Percentiles rank a stretch among this genome's conserved stretches.
phyloP scores from a whole-genome alignment of 768 basidiomycete species.

The Tylopilus intermedius region DNA sequence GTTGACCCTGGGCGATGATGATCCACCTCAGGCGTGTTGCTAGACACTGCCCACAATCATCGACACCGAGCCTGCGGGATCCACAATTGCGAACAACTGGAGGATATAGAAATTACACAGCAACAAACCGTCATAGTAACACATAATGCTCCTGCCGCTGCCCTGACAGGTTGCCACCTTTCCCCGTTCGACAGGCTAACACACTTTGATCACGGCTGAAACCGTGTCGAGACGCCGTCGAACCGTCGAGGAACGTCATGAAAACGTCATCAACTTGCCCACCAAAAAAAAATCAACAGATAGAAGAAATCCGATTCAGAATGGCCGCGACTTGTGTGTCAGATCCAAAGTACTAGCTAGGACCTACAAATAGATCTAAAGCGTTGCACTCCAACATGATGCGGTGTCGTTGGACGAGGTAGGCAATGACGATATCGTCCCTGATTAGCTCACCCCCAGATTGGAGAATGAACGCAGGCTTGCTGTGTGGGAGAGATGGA shows the following conservation, averaged over 20 bases:
- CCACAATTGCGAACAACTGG: no score
- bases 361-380: slow-evolving; percentile 24
- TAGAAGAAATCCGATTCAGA: neutral
- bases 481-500: neutral
- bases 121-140: no score
- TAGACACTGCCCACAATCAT: no score
- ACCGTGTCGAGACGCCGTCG: neutral
- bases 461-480: slow-evolving; percentile 23
- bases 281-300: neutral
- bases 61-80: no score
- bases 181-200: neutral
- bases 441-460: slow-evolving; percentile 23
- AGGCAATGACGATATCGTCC: slow-evolving; percentile 28
- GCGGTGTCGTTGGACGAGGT: slow-evolving; percentile 26
- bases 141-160: no score
- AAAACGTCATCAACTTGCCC: neutral
- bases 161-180: no score
- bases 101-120: no score
- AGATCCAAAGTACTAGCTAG: slow-evolving; percentile 1
- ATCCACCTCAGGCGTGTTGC: no score
- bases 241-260: neutral
- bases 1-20: no score
- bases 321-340: neutral
- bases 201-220: neutral
- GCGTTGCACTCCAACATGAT: slow-evolving; percentile 21